Conservation (phyloP, 441 rosid species). For the Corymbia citriodora region DNA sequence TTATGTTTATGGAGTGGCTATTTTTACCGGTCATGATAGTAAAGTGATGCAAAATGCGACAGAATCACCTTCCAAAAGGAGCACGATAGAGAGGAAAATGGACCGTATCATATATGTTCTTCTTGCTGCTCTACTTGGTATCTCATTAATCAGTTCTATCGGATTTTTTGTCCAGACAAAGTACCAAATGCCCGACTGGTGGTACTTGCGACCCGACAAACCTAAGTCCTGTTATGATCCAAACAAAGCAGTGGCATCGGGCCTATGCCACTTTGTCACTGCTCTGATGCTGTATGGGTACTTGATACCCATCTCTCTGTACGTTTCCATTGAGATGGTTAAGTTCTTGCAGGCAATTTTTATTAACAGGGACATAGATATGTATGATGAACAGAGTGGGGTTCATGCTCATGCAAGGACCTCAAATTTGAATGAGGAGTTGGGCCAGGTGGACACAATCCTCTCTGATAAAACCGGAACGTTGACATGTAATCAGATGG, state of each 20-base stretch:
- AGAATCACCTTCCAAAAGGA: constrained; percentile 88
- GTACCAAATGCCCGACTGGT: constrained; percentile 68
- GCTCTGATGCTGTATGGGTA: constrained; percentile 96
- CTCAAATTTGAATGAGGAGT: constrained; percentile 91
- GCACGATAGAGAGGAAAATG: constrained; percentile 83
- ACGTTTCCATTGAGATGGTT: constrained; percentile 96
- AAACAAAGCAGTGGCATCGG: constrained; percentile 42
- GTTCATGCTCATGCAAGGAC: constrained; percentile 86
- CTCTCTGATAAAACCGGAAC: constrained; percentile 98
- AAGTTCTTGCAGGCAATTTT: constrained; percentile 91
- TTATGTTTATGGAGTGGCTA: constrained; percentile 73
- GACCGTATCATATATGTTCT: constrained; percentile 86
- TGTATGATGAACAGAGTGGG: constrained; percentile 90
- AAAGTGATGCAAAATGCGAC: constrained; percentile 99
- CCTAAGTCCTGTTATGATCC: constrained; percentile 60
- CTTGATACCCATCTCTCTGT: constrained; percentile 89
- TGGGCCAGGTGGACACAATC: constrained; percentile 94
- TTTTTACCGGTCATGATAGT: constrained; percentile 92
- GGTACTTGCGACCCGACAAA: constrained; percentile 57
- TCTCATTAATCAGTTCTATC: constrained; percentile 73
- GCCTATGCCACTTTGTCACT: constrained; percentile 76
- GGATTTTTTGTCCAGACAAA: constrained; percentile 84
- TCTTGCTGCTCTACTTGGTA: constrained; percentile 59
- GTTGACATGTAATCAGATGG: constrained; percentile 98
- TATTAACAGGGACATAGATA: constrained; percentile 70